phyloP scores from a whole-genome alignment of 805 yeast genomes.

The Torulaspora indica region DNA sequence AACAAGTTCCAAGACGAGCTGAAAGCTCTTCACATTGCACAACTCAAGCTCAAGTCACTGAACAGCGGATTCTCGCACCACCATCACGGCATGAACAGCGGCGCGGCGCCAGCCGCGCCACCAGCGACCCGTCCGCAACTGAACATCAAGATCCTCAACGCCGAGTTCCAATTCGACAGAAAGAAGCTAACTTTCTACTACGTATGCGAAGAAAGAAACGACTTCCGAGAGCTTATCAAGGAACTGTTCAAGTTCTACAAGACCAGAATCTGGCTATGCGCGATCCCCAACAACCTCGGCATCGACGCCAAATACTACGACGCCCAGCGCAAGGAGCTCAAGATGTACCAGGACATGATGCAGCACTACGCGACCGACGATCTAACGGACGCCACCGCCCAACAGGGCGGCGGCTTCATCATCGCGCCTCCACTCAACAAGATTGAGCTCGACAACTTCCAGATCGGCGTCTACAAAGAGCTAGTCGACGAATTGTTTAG shows the following conservation, averaged over 20 bases:
- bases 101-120: constrained; percentile 15
- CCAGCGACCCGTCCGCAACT: constrained; percentile 32
- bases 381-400: constrained; percentile 19
- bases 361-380: constrained; percentile 30
- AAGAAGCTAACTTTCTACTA: constrained; percentile 73
- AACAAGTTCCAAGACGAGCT: constrained; percentile 66
- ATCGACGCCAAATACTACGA: constrained; percentile 34
- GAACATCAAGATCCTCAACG: constrained; percentile 59
- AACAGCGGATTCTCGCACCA: constrained; percentile 22
- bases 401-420: constrained; percentile 16
- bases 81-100: constrained; percentile 16
- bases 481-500: constrained; percentile 29
- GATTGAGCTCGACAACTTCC: constrained; percentile 35
- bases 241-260: constrained; percentile 72
- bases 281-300: constrained; percentile 44
- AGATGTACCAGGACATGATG: constrained; percentile 36
- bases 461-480: constrained; percentile 37
- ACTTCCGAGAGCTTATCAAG: constrained; percentile 66
- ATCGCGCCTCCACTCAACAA: constrained; percentile 32
- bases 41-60: constrained; percentile 44
- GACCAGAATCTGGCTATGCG: constrained; percentile 81
- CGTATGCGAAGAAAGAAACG: constrained; percentile 59
- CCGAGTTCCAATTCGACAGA: constrained; percentile 79
- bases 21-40: constrained; percentile 63
- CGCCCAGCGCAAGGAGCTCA: constrained; percentile 30